A percentile compares a stretch with the other conserved stretches of the same genome.
These are phyloP conservation scores for Stromatinia cepivora DNA, from an alignment of 2,329 filamentous ascomycete genomes.

Conservation along the genomic window DNA sequence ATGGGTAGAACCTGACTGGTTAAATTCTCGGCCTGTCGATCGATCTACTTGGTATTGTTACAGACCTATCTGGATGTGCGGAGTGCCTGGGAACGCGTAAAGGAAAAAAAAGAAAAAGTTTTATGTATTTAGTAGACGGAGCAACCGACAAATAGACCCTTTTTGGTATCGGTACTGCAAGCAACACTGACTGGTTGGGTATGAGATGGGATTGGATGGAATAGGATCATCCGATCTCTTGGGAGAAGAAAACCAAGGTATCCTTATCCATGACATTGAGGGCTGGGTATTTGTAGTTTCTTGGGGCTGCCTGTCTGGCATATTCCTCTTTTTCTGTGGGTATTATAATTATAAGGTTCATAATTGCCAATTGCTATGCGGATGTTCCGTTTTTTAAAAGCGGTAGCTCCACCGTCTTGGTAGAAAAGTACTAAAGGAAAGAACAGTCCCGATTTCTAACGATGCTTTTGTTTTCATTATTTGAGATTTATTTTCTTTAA, in stretches of 20 bases:
- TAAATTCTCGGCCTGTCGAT: slow-evolving; percentile 11
- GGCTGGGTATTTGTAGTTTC: slow-evolving; percentile 6
- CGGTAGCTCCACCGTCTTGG: neutral
- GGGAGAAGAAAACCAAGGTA: neutral
- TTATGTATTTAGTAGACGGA: neutral
- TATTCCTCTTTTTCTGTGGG: neutral
- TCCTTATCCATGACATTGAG: neutral
- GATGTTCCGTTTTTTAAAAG: slow-evolving; percentile 14
- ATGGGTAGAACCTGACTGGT: neutral
- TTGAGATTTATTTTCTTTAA: neutral
- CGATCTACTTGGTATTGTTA: slow-evolving; percentile 14
- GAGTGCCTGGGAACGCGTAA: neutral
- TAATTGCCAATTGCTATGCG: slow-evolving; percentile 7
- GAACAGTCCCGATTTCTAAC: slow-evolving; percentile 7
- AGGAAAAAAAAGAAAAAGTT: neutral
- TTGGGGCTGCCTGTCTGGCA: neutral
- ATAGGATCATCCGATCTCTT: slow-evolving; percentile 4
- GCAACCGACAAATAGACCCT: slow-evolving; percentile 3
- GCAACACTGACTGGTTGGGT: neutral
- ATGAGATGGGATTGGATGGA: neutral
- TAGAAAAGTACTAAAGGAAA: slow-evolving; percentile 24
- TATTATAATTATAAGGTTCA: slow-evolving; percentile 7
- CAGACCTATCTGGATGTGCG: neutral
- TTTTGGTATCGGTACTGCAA: neutral
- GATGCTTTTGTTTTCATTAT: neutral